phyloP scores from a whole-genome alignment of 164 flowering plant species.

The Tinospora cordifolia region DNA sequence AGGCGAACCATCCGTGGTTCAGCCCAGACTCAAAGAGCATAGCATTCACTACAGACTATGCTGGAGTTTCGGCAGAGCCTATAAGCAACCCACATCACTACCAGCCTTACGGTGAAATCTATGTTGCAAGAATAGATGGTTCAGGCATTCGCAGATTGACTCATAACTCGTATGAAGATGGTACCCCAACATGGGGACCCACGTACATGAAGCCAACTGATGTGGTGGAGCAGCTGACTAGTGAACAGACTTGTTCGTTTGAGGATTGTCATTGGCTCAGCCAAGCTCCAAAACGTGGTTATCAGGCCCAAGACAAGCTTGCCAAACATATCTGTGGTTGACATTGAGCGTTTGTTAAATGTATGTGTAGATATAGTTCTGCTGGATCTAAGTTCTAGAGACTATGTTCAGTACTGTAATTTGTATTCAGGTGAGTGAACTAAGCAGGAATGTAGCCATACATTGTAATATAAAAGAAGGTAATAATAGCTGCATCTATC shows the following conservation, averaged over 20 bases:
- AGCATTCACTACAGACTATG: conserved; percentile 73
- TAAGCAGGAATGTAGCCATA: not conserved
- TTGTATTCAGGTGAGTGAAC: not conserved
- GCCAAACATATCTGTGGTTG: not conserved
- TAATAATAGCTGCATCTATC: not conserved
- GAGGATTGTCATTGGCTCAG: conserved; percentile 77
- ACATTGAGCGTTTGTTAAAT: not conserved
- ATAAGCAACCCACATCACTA: conserved; percentile 72
- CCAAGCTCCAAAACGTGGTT: not conserved
- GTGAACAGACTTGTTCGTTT: conserved; percentile 37
- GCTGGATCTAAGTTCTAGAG: not conserved
- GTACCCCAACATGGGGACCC: conserved; percentile 80
- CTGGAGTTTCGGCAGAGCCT: conserved; percentile 80
- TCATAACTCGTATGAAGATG: conserved; percentile 80
- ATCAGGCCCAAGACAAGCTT: not conserved
- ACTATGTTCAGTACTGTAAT: not conserved
- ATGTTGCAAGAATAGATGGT: conserved; percentile 51
- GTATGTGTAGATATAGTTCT: not conserved
- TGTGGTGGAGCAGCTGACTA: conserved; percentile 28
- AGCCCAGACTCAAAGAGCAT: conserved; percentile 66
- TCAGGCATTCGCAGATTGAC: conserved; percentile 54
- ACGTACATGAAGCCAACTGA: conserved; percentile 35
- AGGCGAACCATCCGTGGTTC: conserved; percentile 77
- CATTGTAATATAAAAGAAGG: not conserved
- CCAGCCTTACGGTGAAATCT: conserved; percentile 89